Conservation (phyloP, 768 basidiomycete genomes). For the Agrocybe chaxingu region DNA sequence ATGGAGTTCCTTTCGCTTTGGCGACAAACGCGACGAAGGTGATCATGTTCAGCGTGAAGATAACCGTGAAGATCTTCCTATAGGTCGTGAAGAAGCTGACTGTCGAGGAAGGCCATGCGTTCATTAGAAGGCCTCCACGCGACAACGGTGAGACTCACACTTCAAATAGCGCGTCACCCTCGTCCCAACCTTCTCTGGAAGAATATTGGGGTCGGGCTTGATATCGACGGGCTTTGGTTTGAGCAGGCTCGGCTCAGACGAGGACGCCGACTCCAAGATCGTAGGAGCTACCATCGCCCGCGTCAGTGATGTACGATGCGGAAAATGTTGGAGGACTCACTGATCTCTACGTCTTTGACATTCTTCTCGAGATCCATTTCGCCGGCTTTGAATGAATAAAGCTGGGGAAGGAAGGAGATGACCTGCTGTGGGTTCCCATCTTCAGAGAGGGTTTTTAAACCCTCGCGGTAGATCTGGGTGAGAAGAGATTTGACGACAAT, state of each 20-base stretch:
- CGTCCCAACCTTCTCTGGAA: slow-evolving; percentile 14
- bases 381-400: not conserved
- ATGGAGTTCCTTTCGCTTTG: slow-evolving; percentile 29
- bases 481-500: slow-evolving; percentile 2
- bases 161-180: slow-evolving; percentile 10
- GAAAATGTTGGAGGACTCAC: too few relatives aligned
- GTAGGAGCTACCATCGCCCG: not conserved
- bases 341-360: not conserved
- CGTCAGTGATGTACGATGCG: too few relatives aligned
- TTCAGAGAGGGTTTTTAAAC: slow-evolving; percentile 7
- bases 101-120: slow-evolving; percentile 1
- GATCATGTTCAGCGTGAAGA: slow-evolving; percentile 48
- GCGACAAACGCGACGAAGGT: slow-evolving; percentile 40
- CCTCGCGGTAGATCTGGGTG: slow-evolving; percentile 6
- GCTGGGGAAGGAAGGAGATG: not conserved
- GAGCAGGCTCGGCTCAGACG: slow-evolving; percentile 17
- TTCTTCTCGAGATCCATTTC: slow-evolving; percentile 17
- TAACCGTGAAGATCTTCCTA: slow-evolving; percentile 50
- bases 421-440: not conserved
- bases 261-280: slow-evolving; percentile 12
- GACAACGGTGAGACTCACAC: slow-evolving; percentile 34
- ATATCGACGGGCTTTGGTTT: slow-evolving; percentile 19
- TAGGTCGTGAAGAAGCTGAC: slow-evolving; percentile 38
- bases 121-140: slow-evolving; percentile 21
- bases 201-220: slow-evolving; percentile 25